These are phyloP conservation scores for Ophiostoma populinum DNA, from an alignment of 2,329 filamentous ascomycete species.

Conservation along the genomic window DNA sequence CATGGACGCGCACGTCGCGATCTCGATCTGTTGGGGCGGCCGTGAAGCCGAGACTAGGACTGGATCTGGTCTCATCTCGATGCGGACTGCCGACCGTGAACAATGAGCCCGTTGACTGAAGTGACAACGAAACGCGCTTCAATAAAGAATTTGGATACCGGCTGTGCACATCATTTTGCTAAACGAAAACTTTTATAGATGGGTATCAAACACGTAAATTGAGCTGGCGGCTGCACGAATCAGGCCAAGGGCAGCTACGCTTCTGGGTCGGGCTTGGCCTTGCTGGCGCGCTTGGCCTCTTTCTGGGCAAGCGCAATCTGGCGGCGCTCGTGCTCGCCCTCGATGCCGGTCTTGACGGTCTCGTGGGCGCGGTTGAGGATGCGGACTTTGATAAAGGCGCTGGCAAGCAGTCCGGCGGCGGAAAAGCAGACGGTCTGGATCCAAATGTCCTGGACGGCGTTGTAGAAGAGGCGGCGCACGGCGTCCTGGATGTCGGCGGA, in stretches of 20 bases:
- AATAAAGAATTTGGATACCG: no score
- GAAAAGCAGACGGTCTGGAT: slow-evolving; percentile 35
- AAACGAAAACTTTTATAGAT: neutral
- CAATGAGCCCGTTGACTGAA: no score
- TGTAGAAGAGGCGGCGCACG: slow-evolving; percentile 29
- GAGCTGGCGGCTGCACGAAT: no score
- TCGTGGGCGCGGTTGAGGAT: slow-evolving; percentile 35
- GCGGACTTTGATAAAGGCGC: slow-evolving; percentile 29
- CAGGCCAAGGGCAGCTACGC: no score
- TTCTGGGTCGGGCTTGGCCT: neutral
- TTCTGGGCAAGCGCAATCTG: slow-evolving; percentile 8
- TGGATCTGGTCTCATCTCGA: no score
- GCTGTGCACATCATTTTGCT: no score
- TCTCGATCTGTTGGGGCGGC: no score
- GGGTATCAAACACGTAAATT: no score
- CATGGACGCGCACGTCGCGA: no score
- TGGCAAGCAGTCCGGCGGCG: slow-evolving; percentile 28
- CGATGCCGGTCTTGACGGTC: slow-evolving; percentile 39
- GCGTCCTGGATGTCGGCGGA: slow-evolving; percentile 23
- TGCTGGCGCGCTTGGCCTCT: slow-evolving; percentile 2
- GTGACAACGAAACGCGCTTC: no score
- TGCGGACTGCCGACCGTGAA: no score
- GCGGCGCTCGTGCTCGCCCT: slow-evolving; percentile 10
- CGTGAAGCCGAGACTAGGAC: no score
- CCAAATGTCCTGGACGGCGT: slow-evolving; percentile 34